These are phyloP conservation scores for Pseudogymnoascus sp. DNA, from an alignment of 2,329 filamentous ascomycete genomes.

Conservation along the genomic window DNA sequence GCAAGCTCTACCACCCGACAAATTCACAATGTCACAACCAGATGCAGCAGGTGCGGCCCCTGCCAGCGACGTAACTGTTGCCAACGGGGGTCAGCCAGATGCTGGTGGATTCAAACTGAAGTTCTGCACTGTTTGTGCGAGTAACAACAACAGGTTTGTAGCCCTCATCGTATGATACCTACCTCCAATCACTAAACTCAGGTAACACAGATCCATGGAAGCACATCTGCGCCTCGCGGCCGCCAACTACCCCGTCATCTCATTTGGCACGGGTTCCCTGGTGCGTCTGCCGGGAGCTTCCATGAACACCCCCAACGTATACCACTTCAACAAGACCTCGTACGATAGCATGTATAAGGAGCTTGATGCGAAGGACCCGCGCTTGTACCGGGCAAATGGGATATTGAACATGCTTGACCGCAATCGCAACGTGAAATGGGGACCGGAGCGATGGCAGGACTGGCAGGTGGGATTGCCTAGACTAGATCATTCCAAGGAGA, in stretches of 20 bases:
- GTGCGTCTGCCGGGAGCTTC: slow-evolving; percentile 87
- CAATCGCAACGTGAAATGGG: slow-evolving; percentile 88
- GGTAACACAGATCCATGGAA: slow-evolving; percentile 73
- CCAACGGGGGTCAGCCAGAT: slow-evolving; percentile 21
- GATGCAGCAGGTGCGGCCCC: slow-evolving; percentile 12
- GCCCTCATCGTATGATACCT: no score
- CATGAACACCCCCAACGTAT: slow-evolving; percentile 91
- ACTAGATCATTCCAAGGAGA: slow-evolving; percentile 65
- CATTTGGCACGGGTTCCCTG: slow-evolving; percentile 90
- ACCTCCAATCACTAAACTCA: slow-evolving; percentile 12
- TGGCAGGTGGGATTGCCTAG: slow-evolving; percentile 85
- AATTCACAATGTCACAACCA: slow-evolving; percentile 10
- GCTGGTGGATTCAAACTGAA: slow-evolving; percentile 70
- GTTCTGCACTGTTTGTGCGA: slow-evolving; percentile 98
- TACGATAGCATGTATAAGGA: slow-evolving; percentile 94
- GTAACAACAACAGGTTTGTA: slow-evolving; percentile 85
- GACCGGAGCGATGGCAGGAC: slow-evolving; percentile 95
- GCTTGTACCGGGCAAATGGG: slow-evolving; percentile 85
- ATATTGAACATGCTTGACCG: slow-evolving; percentile 92
- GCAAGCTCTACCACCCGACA: not conserved
- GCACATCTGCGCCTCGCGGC: slow-evolving; percentile 88
- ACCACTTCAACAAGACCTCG: slow-evolving; percentile 94
- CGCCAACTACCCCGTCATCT: slow-evolving; percentile 88
- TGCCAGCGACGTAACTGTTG: slow-evolving; percentile 9
- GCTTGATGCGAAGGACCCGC: slow-evolving; percentile 73